Evolutionary conservation across 2,329 filamentous ascomycete genomes (phyloP).

Genomic region (Ophiostoma quercus): DNA sequence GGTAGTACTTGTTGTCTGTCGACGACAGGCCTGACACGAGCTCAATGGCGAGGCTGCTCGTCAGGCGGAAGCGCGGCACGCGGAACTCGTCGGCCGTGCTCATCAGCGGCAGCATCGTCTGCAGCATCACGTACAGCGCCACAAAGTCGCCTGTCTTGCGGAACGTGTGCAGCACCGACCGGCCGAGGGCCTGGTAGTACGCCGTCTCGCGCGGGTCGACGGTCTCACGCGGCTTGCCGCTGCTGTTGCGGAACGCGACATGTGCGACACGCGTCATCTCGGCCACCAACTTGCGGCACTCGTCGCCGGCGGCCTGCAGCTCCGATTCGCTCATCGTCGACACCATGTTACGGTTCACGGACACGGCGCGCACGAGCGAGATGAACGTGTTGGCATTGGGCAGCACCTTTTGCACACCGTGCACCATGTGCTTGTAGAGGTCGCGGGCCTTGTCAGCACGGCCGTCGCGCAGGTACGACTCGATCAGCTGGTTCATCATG

Average conservation of each 20-base stretch:
- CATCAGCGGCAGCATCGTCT: slow-evolving; percentile 32
- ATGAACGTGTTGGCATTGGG: slow-evolving; percentile 66
- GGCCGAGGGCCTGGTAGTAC: slow-evolving; percentile 31
- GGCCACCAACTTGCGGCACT: slow-evolving; percentile 31
- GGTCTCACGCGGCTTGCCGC: background rate
- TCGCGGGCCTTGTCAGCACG: slow-evolving; percentile 49
- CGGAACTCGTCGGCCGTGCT: slow-evolving; percentile 1
- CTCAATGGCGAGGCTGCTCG: slow-evolving; percentile 34
- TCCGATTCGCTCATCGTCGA: slow-evolving; percentile 14
- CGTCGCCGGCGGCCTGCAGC: slow-evolving; percentile 26
- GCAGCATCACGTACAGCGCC: slow-evolving; percentile 43
- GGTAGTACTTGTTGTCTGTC: background rate
- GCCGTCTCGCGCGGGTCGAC: slow-evolving; percentile 29
- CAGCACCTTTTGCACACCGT: slow-evolving; percentile 37
- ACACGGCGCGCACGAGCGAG: slow-evolving; percentile 58
- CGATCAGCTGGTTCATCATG: slow-evolving; percentile 74
- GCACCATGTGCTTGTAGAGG: slow-evolving; percentile 53
- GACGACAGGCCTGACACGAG: slow-evolving; percentile 31
- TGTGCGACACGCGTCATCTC: slow-evolving; percentile 33
- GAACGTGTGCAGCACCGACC: slow-evolving; percentile 37
- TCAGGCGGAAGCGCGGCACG: slow-evolving; percentile 29
- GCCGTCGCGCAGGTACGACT: slow-evolving; percentile 58
- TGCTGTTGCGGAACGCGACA: slow-evolving; percentile 10
- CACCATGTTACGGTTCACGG: slow-evolving; percentile 44
- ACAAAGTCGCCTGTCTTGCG: slow-evolving; percentile 43